Evolutionary conservation across 768 basidiomycete genomes (phyloP), one percentile per base, ranked within the genome.

Genomic region (Boletus sensibilis): DNA sequence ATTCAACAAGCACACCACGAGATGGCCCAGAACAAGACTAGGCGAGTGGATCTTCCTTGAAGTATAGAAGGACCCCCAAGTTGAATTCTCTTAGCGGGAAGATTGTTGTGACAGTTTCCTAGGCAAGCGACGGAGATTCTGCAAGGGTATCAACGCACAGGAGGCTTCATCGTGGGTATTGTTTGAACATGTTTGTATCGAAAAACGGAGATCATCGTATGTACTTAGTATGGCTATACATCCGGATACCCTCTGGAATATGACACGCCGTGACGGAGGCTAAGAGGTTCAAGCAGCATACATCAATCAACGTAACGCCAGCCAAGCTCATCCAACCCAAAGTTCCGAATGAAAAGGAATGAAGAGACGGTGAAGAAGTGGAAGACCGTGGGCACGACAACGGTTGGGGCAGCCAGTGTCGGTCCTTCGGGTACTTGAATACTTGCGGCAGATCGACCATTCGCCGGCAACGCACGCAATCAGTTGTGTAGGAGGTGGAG

Each of bases 1-100:
- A 90, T 96, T 49, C 83, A 84, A 63, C 81, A 82, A 31, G 94
- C 93, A 2, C 92, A 93, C 59, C 77, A 79, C 57, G 91, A 91
- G 72, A 94, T 98, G 88, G 85, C 89, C 68, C 83, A 76, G 55
- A 88, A 93, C 65, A 79, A 76, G 71, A 87, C 82, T 61, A 78
- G 73, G 72, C 68, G 50, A 68, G 76, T 47, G 39, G 37, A 50
- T 50, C 50, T 52, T 52, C 3, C 31, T 27, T 43, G 56, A 52
- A 1, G 43, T 40, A 51, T 37, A 23, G 44, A 55, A 29, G 23
- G 18, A 23, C 23, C 7, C 29, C 27, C 18, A 37, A 46, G 13
- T 23, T 50, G 42, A 50, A 16, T 25, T 46, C 55, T 52, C 25
- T 21, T 39, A 74, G 74, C 14, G 72, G 72, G 47, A 74, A 74